A percentile compares a stretch with the other conserved stretches of the same genome.
phyloP scores from a whole-genome alignment of 805 yeast species.

The Candida ficus region DNA sequence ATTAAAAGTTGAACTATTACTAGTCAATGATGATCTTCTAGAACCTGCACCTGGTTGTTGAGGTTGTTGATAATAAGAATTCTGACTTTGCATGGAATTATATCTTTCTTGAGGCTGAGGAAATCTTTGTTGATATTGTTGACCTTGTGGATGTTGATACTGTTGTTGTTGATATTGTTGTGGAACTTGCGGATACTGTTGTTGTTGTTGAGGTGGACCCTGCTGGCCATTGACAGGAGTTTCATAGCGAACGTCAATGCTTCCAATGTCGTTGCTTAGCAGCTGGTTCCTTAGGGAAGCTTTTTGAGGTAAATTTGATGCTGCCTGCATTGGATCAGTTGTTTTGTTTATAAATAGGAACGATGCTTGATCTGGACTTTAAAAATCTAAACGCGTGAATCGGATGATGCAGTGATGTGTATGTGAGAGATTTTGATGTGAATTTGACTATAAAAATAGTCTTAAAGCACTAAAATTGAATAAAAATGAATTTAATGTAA shows the following conservation, averaged over 20 bases:
- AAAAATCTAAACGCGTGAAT: background rate
- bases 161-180: constrained; percentile 15
- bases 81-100: background rate
- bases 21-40: constrained; percentile 17
- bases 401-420: too few relatives aligned
- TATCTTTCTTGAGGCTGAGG: constrained; percentile 9
- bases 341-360: background rate
- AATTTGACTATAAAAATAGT: too few relatives aligned
- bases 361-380: too few relatives aligned
- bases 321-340: constrained; percentile 2
- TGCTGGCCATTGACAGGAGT: constrained; percentile 25
- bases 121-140: constrained; percentile 3
- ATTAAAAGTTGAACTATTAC: constrained; percentile 13
- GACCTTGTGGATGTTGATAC: background rate
- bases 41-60: constrained; percentile 1
- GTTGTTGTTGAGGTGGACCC: constrained; percentile 14
- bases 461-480: too few relatives aligned
- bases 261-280: constrained; percentile 35
- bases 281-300: constrained; percentile 30
- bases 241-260: constrained; percentile 41
- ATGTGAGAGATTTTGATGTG: too few relatives aligned
- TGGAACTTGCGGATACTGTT: constrained; percentile 15
- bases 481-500: too few relatives aligned
- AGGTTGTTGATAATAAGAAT: constrained; percentile 1
- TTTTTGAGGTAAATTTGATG: constrained; percentile 1